phyloP scores from a whole-genome alignment of 2,329 filamentous ascomycete species.

The Colletotrichum sp. region DNA sequence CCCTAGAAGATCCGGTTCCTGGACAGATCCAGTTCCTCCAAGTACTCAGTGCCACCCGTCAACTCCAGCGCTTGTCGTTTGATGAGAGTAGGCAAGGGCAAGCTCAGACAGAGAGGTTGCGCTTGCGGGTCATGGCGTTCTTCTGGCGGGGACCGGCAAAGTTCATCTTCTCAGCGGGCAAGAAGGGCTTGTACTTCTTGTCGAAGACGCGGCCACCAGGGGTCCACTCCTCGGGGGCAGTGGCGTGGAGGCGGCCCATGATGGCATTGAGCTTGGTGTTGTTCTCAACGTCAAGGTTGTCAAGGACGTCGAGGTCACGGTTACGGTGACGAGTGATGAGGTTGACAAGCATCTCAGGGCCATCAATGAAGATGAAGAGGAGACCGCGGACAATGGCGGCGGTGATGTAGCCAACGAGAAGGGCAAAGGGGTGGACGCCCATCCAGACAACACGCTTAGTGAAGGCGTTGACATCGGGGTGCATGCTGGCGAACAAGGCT shows the following conservation, averaged over 20 bases:
- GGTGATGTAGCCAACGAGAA: neutral
- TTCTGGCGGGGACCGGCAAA: constrained; percentile 9
- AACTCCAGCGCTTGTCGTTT: neutral
- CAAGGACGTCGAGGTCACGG: neutral
- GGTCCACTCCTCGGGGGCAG: neutral
- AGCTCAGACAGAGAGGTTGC: constrained; percentile 2
- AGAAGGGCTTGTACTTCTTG: constrained; percentile 18
- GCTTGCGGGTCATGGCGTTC: constrained; percentile 8
- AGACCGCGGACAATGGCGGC: neutral
- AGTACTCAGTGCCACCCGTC: neutral
- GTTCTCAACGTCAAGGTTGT: neutral
- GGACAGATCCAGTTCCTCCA: neutral
- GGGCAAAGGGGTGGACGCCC: constrained; percentile 3
- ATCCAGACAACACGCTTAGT: neutral
- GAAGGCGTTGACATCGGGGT: neutral
- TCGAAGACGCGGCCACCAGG: neutral
- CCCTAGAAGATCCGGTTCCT: neutral
- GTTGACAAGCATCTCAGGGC: neutral
- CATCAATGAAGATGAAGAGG: constrained; percentile 15
- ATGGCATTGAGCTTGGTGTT: constrained; percentile 18
- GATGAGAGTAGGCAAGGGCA: neutral
- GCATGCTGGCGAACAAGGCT: neutral
- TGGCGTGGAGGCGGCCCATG: neutral
- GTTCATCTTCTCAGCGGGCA: neutral
- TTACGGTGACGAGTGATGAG: neutral